Evolutionary conservation across 345 rosid genomes (phyloP), one percentile per base, ranked within the genome.

Genomic region (Carallia pectinifolia): DNA sequence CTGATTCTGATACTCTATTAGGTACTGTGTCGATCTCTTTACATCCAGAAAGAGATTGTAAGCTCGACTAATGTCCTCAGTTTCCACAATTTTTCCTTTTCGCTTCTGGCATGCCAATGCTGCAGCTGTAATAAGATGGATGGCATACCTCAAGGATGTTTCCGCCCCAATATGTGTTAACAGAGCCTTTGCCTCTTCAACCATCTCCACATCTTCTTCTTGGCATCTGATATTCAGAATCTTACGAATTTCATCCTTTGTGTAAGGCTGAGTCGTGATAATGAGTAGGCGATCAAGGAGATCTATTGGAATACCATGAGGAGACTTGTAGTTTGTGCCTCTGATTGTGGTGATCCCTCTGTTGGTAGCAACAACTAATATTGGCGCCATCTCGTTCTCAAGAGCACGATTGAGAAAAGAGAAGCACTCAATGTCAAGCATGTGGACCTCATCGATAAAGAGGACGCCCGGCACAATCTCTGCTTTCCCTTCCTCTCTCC

Each of bases 401-500:
- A 94, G 85, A 61, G 97, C 98, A 67, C 98, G 89, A 77, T 93
- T 91, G 44, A 91, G 84, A 88, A 94, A 94, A 23, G 98, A 94
- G 89, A 94, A 94, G 81, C 98, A 94, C 84, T 94, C 98, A 0
- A 94, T 90, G 65, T 94, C 98, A 56, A 94, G 97, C 97, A 91
- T 91, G 86, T 94, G 98, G 33, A 91, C 97, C 74, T 94, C 98
- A 61, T 94, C 97, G 5, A 94, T 94, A 84, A 94, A 94, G 71
- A 91, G 92, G 47, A 94, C 98, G 56, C 98, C 97, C 0, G 98
- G 98, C 34, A 94, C 97, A 54, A 89, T 88, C 77, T 91, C 98
- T 0, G 97, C 98, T 73, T 94, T 94, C 8, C 97, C 98, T 84
- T 92, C 98, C 79, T 91, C 98, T 77, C 93, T 90, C 98, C 97